A percentile compares a stretch with the other conserved stretches of the same genome.
phyloP scores from a whole-genome alignment of 768 basidiomycete species.

The Boletus bicolor region DNA sequence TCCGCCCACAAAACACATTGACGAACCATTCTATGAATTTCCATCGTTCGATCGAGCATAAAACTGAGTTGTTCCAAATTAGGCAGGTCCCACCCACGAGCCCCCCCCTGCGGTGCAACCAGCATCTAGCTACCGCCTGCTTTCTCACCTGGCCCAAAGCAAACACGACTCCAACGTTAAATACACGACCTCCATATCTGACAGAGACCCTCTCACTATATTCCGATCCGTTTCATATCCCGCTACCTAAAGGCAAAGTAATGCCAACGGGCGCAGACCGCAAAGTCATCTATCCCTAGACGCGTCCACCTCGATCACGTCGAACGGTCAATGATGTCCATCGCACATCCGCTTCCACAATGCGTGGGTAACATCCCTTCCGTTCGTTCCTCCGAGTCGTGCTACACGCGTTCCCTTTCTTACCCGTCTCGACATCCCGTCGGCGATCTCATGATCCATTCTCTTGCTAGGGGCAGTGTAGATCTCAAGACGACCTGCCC shows the following conservation, averaged over 20 bases:
- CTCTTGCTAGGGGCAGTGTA: neutral
- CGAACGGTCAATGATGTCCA: neutral
- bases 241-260: neutral
- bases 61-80: neutral
- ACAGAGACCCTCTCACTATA: neutral
- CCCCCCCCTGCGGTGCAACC: neutral
- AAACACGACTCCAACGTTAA: conserved; percentile 1
- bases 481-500: neutral
- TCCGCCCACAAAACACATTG: conserved; percentile 20
- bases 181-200: conserved; percentile 2
- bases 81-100: neutral
- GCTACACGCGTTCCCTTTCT: neutral
- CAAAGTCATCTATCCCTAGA: neutral
- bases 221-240: conserved; percentile 3
- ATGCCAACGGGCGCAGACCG: conserved; percentile 11
- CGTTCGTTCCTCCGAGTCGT: neutral
- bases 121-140: too few relatives aligned
- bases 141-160: too few relatives aligned
- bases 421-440: neutral
- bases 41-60: conserved; percentile 4
- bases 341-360: neutral
- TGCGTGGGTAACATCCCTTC: conserved; percentile 3
- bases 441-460: conserved; percentile 3
- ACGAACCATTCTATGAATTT: neutral
- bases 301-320: conserved; percentile 3